These are phyloP conservation scores for Colletotrichum spaethianum DNA, from an alignment of 2,329 filamentous ascomycete species.

Conservation along the genomic window DNA sequence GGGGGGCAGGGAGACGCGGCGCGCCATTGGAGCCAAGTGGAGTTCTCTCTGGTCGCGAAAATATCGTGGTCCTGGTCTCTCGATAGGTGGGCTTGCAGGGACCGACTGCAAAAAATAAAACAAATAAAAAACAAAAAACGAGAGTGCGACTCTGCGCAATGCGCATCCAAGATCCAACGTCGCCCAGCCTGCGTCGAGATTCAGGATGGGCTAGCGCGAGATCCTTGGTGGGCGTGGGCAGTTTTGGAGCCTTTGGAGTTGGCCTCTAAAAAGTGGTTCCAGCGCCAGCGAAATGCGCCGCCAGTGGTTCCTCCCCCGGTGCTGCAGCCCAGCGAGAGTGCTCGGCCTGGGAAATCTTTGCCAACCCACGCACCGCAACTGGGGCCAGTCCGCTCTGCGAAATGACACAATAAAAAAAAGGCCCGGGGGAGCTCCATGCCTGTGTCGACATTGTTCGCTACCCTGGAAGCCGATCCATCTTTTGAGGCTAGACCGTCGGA, in stretches of 20 bases:
- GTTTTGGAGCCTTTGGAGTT: background rate
- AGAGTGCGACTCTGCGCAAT: background rate
- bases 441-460: conserved; percentile 3
- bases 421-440: conserved; percentile 15
- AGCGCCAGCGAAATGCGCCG: background rate
- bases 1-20: background rate
- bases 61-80: background rate
- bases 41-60: background rate
- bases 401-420: conserved; percentile 37
- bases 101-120: background rate
- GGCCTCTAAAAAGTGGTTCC: conserved; percentile 38
- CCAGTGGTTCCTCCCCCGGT: background rate
- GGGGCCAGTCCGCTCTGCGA: conserved; percentile 25
- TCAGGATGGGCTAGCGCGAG: conserved; percentile 34
- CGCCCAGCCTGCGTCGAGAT: conserved; percentile 26
- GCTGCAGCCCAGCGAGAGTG: background rate
- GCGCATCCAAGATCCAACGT: conserved; percentile 29
- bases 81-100: background rate
- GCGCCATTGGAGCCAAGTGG: background rate
- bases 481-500: background rate
- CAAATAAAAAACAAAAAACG: background rate
- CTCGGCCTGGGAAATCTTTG: conserved; percentile 12
- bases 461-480: conserved; percentile 10
- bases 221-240: conserved; percentile 17
- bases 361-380: conserved; percentile 22